Evolutionary conservation across 257 asterid species (phyloP), one percentile per base, ranked within the genome.

Genomic region (Eustoma russellianum): DNA sequence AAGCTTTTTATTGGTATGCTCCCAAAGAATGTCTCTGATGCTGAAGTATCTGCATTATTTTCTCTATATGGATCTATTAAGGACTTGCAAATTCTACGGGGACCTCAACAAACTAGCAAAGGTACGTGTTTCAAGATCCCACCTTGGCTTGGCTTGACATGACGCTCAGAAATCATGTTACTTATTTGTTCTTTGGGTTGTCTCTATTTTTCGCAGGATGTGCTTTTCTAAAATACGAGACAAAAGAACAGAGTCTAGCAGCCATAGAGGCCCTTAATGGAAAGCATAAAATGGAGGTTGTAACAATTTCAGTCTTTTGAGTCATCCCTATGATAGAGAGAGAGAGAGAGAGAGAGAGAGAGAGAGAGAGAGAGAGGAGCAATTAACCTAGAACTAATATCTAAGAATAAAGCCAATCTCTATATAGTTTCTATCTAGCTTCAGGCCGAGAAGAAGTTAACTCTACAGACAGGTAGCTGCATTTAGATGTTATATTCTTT

Each of bases 1-100:
- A 92, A 92, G 63, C 72, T 92, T 45, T 92, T 92, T 59, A 80
- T 92, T 69, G 99, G 99, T 46, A 92, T 92, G 99, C 99, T 92
- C 46, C 97, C 94, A 1, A 92, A 88, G 74, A 83, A 81, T 72
- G 85, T 92, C 48, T 74, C 95, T 33, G 94, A 92, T 49, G 77
- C 75, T 67, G 94, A 88, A 68, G 83, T 88, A 60, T 83, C 86
- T 45, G 78, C 54, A 58, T 74, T 92, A 67, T 92, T 92, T 80
- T 92, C 95, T 55, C 80, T 81, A 68, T 75, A 85, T 74, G 99
- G 99, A 66, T 69, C 72, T 58, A 75, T 92, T 65, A 81, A 70
- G 55, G 99, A 92, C 62, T 60, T 85, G 75, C 97, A 88, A 69
- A 76, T 92, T 65, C 94, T 92, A 47, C 83, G 90, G 74, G 99